phyloP scores from a whole-genome alignment of 768 basidiomycete species.

The Leucocoprinus leucothites region DNA sequence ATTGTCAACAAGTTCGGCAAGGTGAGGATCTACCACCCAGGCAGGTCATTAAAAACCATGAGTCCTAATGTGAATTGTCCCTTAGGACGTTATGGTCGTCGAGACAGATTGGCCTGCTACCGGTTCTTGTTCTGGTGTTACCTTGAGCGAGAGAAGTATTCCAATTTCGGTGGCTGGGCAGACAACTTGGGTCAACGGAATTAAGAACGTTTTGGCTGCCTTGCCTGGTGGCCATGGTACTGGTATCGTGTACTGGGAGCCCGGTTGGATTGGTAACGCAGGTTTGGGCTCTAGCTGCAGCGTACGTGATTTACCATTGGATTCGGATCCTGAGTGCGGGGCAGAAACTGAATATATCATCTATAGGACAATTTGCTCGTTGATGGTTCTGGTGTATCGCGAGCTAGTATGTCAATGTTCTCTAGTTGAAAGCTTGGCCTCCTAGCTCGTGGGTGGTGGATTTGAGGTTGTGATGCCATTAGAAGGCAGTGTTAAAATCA shows the following conservation, averaged over 20 bases:
- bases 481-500: too few relatives aligned
- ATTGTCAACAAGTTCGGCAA: constrained; percentile 48
- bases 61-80: not conserved
- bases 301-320: constrained; percentile 24
- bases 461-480: not conserved
- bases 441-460: not conserved
- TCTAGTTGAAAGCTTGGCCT: constrained; percentile 14
- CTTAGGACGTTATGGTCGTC: constrained; percentile 51
- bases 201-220: constrained; percentile 41
- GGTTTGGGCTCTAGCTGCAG: constrained; percentile 39
- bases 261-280: constrained; percentile 60
- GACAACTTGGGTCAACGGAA: constrained; percentile 47
- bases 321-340: not conserved
- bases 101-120: constrained; percentile 62
- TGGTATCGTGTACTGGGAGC: constrained; percentile 64
- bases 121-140: constrained; percentile 35
- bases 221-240: constrained; percentile 46
- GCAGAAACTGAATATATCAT: not conserved
- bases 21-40: constrained; percentile 22
- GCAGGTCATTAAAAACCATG: not conserved
- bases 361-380: constrained; percentile 49
- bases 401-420: constrained; percentile 37
- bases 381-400: constrained; percentile 41
- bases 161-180: constrained; percentile 51
- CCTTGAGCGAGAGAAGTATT: constrained; percentile 45